A percentile compares a stretch with the other conserved stretches of the same genome.
phyloP scores from a whole-genome alignment of 2,329 filamentous ascomycete genomes.

The Monosporascus cannonballus region DNA sequence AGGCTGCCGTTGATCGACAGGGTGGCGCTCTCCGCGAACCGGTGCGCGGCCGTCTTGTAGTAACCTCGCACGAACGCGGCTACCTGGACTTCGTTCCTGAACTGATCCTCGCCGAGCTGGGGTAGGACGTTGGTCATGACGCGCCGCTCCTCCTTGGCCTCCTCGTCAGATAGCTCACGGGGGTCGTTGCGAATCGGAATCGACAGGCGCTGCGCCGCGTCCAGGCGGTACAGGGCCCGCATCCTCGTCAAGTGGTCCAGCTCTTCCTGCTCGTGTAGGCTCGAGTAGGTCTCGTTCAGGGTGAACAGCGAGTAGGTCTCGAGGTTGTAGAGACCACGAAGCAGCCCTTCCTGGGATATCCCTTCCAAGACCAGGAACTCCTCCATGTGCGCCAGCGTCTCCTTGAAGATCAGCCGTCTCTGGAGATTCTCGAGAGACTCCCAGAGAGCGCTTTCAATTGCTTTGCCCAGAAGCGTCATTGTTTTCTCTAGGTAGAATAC shows the following conservation, averaged over 20 bases:
- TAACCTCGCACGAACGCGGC: conserved; percentile 58
- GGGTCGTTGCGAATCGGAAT: conserved; percentile 18
- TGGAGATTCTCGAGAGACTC: conserved; percentile 37
- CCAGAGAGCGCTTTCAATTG: conserved; percentile 38
- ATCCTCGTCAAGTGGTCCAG: conserved; percentile 28
- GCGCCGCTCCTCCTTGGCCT: conserved; percentile 35
- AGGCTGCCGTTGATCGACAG: conserved; percentile 10
- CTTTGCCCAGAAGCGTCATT: conserved; percentile 31
- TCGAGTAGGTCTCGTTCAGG: conserved; percentile 34
- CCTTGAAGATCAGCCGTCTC: conserved; percentile 40
- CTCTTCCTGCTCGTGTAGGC: not conserved
- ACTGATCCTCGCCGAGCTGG: conserved; percentile 49
- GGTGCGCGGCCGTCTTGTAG: conserved; percentile 56
- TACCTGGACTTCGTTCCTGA: conserved; percentile 49
- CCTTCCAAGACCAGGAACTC: conserved; percentile 34
- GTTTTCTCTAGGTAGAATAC: conserved; percentile 26
- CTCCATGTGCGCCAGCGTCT: conserved; percentile 33
- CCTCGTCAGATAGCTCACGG: conserved; percentile 36
- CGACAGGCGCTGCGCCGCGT: conserved; percentile 23
- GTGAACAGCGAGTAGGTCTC: conserved; percentile 51
- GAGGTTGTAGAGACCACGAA: conserved; percentile 39
- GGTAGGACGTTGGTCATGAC: conserved; percentile 31
- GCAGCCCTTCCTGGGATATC: conserved; percentile 25
- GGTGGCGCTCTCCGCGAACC: conserved; percentile 50
- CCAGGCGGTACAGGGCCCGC: conserved; percentile 41